These are phyloP conservation scores for Penicillium psychrosexuale DNA, from an alignment of 2,329 filamentous ascomycete species.

Conservation along the genomic window DNA sequence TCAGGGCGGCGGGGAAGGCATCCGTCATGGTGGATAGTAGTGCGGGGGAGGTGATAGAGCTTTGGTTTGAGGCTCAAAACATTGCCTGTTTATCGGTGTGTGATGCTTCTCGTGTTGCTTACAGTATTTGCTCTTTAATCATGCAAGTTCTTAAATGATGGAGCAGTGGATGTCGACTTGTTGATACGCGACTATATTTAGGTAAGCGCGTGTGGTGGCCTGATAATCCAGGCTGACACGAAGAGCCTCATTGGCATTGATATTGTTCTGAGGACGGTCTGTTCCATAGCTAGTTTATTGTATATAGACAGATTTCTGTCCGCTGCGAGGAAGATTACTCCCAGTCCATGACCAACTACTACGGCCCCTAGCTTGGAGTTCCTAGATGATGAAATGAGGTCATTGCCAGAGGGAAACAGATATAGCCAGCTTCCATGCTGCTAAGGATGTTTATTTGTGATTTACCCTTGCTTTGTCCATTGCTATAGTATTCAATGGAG, in stretches of 20 bases:
- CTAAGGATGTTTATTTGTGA: neutral
- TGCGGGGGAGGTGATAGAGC: neutral
- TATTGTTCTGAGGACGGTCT: neutral
- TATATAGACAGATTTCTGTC: neutral
- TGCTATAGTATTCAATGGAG: neutral
- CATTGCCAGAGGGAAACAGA: neutral
- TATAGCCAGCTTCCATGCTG: neutral
- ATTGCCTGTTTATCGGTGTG: neutral
- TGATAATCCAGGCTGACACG: neutral
- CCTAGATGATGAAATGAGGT: neutral
- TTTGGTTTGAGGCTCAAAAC: neutral
- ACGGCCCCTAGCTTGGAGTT: neutral
- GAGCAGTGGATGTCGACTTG: constrained; percentile 3
- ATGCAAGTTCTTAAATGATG: neutral
- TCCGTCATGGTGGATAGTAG: constrained; percentile 32
- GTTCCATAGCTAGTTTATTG: neutral
- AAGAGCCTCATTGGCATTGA: neutral
- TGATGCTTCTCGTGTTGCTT: neutral
- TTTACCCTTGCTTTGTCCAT: neutral
- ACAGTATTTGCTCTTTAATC: neutral
- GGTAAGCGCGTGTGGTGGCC: neutral
- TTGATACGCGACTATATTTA: constrained; percentile 1
- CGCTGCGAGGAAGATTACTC: neutral
- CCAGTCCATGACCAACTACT: neutral
- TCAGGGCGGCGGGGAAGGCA: constrained; percentile 34